Conservation (phyloP, 2,329 filamentous ascomycete species). For the Colletotrichum tabaci region DNA sequence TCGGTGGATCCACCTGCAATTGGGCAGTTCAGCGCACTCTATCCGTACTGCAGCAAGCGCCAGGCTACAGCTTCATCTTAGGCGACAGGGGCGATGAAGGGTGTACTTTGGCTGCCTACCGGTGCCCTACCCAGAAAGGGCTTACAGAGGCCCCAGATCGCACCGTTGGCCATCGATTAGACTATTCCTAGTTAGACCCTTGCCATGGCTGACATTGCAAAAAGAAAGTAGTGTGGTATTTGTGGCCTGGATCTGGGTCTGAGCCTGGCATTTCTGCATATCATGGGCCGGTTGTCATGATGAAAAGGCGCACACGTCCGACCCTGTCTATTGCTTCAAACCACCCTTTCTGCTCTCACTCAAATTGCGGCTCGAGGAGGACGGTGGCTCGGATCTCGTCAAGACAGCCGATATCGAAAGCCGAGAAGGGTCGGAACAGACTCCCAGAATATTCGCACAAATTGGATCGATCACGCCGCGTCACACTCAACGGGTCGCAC, state of each 20-base stretch:
- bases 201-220: neutral
- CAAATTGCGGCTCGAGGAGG: constrained; percentile 18
- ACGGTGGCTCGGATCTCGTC: constrained; percentile 5
- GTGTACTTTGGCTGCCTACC: constrained; percentile 24
- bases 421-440: constrained; percentile 14
- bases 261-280: neutral
- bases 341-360: neutral
- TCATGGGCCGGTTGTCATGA: neutral
- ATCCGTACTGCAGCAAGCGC: neutral
- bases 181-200: neutral
- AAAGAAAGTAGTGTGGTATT: neutral
- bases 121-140: constrained; percentile 1
- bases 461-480: neutral
- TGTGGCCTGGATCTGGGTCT: too few species aligned
- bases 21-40: constrained; percentile 3
- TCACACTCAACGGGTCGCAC: constrained; percentile 17
- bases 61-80: constrained; percentile 11
- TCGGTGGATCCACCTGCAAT: constrained; percentile 12
- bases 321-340: neutral
- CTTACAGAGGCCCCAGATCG: neutral
- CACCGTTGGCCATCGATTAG: neutral
- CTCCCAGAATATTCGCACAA: neutral
- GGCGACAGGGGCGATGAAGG: constrained; percentile 24
- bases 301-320: neutral
- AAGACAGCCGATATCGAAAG: constrained; percentile 9